Percentiles rank a stretch among this genome's conserved stretches.
Evolutionary conservation across 345 rosid genomes (phyloP).

Genomic region (Kandelia obovata): DNA sequence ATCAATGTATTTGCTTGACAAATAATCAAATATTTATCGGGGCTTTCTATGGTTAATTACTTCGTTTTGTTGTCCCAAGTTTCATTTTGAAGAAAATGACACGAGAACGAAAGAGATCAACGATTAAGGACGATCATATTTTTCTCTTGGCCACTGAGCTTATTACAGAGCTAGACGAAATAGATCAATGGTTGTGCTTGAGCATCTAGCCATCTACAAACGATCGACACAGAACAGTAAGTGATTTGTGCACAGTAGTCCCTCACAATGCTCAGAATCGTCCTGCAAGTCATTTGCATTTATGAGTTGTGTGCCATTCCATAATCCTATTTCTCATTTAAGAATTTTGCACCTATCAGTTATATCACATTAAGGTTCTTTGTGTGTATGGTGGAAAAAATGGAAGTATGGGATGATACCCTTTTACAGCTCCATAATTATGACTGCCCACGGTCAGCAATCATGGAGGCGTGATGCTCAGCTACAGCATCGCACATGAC

Average conservation of each 20-base stretch:
- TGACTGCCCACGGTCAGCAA: slow-evolving; percentile 45
- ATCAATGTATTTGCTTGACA: neutral
- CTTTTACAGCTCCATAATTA: slow-evolving; percentile 9
- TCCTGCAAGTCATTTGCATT: slow-evolving; percentile 37
- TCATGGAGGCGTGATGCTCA: slow-evolving; percentile 15
- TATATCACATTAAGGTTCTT: no score
- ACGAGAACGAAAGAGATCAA: no score
- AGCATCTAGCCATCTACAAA: no score
- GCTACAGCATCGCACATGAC: neutral
- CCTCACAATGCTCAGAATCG: slow-evolving; percentile 35
- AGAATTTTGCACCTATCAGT: no score
- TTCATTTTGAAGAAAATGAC: no score
- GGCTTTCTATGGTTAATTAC: neutral
- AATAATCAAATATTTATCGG: neutral
- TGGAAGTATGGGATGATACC: no score
- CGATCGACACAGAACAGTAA: no score
- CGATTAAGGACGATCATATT: no score
- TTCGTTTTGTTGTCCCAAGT: neutral
- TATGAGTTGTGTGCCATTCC: no score
- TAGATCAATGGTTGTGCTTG: slow-evolving; percentile 20
- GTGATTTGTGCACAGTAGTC: slow-evolving; percentile 26
- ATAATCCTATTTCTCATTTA: no score
- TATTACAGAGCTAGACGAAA: slow-evolving; percentile 21
- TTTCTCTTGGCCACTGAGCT: no score
- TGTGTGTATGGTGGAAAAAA: no score